Evolutionary conservation across 108 stramenopile genomes (phyloP).

Genomic region (Skeletonema grethae): DNA sequence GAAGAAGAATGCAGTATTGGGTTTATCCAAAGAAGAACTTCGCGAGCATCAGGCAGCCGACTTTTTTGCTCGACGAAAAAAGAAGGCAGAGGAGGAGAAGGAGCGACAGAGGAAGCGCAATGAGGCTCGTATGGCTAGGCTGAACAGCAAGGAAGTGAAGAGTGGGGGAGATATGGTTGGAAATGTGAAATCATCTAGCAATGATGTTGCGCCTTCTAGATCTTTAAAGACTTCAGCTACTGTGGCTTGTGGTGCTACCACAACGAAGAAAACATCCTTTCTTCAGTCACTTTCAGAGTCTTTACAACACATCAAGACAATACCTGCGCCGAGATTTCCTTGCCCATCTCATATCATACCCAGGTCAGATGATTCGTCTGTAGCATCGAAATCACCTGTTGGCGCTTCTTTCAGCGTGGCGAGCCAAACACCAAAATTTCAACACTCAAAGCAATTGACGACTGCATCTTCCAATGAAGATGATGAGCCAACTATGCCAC

Average conservation of each 20-base stretch:
- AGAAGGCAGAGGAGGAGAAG: conserved; percentile 48
- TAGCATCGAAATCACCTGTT: background rate
- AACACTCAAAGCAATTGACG: conserved; percentile 14
- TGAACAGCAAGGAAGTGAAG: background rate
- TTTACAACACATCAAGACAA: background rate
- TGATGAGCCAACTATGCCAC: background rate
- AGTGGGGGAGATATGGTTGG: background rate
- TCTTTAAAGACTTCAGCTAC: background rate
- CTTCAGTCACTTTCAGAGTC: background rate
- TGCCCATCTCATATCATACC: conserved; percentile 41
- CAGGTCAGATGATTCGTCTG: background rate
- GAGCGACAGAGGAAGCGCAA: conserved; percentile 56
- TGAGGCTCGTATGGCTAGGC: conserved; percentile 13
- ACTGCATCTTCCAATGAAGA: background rate
- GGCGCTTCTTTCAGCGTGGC: background rate
- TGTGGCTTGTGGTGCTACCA: background rate
- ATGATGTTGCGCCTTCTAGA: background rate
- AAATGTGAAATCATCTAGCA: background rate
- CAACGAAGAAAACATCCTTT: background rate
- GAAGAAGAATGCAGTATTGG: conserved; percentile 3
- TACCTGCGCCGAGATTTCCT: conserved; percentile 23
- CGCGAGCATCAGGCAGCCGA: conserved; percentile 65
- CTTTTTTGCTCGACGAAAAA: conserved; percentile 52
- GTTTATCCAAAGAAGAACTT: conserved; percentile 24
- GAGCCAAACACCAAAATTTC: conserved; percentile 13